These are phyloP conservation scores for Ophiostoma pallidulum DNA, from an alignment of 2,329 filamentous ascomycete species.

Conservation along the genomic window DNA sequence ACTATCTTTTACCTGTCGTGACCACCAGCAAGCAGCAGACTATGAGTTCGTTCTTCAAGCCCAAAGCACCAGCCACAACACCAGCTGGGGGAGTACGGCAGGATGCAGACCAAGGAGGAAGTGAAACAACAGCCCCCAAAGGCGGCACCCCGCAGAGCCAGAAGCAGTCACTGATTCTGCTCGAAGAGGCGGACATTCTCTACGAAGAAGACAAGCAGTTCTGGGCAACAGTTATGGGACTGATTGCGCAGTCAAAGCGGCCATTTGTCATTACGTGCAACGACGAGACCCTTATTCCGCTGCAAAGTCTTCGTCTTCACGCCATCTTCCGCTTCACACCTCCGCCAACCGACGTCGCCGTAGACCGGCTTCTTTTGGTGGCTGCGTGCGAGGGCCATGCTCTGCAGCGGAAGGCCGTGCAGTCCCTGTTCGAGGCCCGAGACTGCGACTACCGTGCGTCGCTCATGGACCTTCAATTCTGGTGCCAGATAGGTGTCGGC, in stretches of 20 bases:
- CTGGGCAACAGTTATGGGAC: constrained; percentile 69
- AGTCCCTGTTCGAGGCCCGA: constrained; percentile 60
- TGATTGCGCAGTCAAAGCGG: constrained; percentile 77
- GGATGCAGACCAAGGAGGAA: constrained; percentile 13
- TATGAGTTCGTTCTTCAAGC: constrained; percentile 73
- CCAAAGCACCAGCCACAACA: constrained; percentile 28
- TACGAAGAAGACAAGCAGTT: constrained; percentile 96
- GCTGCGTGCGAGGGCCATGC: constrained; percentile 86
- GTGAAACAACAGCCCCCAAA: constrained; percentile 19
- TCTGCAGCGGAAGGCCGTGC: constrained; percentile 56
- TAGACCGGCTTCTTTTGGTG: constrained; percentile 72
- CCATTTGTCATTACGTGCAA: constrained; percentile 96
- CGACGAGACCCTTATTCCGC: constrained; percentile 71
- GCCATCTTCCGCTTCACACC: constrained; percentile 70
- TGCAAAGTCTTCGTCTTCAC: constrained; percentile 66
- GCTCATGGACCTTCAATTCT: constrained; percentile 80
- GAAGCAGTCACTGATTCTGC: constrained; percentile 86
- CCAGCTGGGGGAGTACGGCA: constrained; percentile 13
- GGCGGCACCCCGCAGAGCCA: constrained; percentile 46
- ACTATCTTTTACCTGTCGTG: not conserved
- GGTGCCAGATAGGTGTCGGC: constrained; percentile 93
- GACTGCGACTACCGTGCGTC: constrained; percentile 67
- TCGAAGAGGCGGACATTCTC: constrained; percentile 88
- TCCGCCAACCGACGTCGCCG: constrained; percentile 55
- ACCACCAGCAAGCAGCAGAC: constrained; percentile 60